Percentiles rank a stretch among this genome's conserved stretches.
These are phyloP conservation scores for Plantago ovata DNA, from an alignment of 257 asterid genomes.

Conservation along the genomic window DNA sequence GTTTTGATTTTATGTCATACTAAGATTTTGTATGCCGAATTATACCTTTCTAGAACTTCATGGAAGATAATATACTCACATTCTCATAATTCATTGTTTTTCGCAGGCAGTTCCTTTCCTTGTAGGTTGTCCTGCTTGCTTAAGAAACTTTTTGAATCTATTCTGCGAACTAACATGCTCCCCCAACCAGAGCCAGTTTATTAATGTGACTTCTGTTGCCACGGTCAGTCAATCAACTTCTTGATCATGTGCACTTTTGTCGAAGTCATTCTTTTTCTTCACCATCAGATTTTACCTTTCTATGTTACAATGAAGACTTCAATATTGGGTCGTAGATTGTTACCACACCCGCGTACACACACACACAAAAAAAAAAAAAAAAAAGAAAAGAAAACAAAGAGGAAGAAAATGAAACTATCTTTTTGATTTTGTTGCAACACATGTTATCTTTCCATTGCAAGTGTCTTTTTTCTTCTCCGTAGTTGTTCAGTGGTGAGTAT, in stretches of 20 bases:
- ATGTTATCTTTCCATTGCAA: background rate
- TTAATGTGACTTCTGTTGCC: conserved; percentile 76
- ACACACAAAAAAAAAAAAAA: no score
- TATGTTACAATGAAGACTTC: background rate
- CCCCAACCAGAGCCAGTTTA: conserved; percentile 95
- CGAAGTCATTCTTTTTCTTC: background rate
- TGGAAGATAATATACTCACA: conserved; percentile 14
- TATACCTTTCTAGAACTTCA: conserved; percentile 5
- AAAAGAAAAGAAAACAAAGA: no score
- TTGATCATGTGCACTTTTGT: conserved; percentile 4
- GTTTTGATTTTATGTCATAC: background rate
- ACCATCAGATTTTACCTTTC: background rate
- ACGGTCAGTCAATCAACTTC: conserved; percentile 49
- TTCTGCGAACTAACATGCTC: conserved; percentile 99
- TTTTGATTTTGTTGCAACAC: background rate
- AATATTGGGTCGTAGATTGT: background rate
- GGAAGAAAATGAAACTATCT: no score
- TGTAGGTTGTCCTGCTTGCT: conserved; percentile 99
- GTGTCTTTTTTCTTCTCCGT: background rate
- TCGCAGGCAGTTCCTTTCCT: conserved; percentile 98
- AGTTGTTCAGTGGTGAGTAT: background rate
- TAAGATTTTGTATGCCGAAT: background rate
- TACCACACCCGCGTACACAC: no score
- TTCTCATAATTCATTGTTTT: conserved; percentile 27
- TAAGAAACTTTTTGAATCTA: conserved; percentile 94